These are phyloP conservation scores for Claviceps purpurea DNA, from an alignment of 2,329 filamentous ascomycete genomes.

Conservation along the genomic window DNA sequence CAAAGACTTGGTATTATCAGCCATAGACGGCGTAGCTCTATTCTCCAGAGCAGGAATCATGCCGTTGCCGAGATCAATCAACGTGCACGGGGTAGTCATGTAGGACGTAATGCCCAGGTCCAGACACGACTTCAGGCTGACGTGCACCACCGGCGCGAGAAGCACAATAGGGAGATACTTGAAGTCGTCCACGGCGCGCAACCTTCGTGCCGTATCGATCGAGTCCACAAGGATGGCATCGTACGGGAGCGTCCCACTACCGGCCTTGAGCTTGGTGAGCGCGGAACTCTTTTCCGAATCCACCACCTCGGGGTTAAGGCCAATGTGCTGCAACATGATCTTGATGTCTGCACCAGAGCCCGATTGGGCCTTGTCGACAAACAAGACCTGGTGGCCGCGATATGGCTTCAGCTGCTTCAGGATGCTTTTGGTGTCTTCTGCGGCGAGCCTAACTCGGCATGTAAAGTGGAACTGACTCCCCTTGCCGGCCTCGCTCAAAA, in stretches of 20 bases:
- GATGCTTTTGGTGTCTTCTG: conserved; percentile 64
- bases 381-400: conserved; percentile 80
- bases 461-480: conserved; percentile 96
- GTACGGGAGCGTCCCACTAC: conserved; percentile 52
- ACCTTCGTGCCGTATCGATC: conserved; percentile 72
- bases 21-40: conserved; percentile 76
- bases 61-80: conserved; percentile 89
- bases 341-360: conserved; percentile 63
- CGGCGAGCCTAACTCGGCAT: conserved; percentile 74
- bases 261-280: conserved; percentile 38
- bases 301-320: conserved; percentile 74
- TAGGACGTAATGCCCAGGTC: conserved; percentile 97
- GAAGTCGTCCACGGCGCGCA: conserved; percentile 84
- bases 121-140: conserved; percentile 83
- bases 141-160: conserved; percentile 74
- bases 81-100: conserved; percentile 91
- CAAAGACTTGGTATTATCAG: conserved; percentile 89
- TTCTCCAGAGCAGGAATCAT: conserved; percentile 94
- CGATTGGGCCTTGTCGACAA: conserved; percentile 84
- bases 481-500: conserved; percentile 80
- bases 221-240: conserved; percentile 95
- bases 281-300: conserved; percentile 56
- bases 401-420: conserved; percentile 81
- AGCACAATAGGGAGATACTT: conserved; percentile 96
- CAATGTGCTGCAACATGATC: conserved; percentile 63